phyloP scores from a whole-genome alignment of 495 filamentous ascomycete genomes.

The Pseudomonodictys pantanalensis region DNA sequence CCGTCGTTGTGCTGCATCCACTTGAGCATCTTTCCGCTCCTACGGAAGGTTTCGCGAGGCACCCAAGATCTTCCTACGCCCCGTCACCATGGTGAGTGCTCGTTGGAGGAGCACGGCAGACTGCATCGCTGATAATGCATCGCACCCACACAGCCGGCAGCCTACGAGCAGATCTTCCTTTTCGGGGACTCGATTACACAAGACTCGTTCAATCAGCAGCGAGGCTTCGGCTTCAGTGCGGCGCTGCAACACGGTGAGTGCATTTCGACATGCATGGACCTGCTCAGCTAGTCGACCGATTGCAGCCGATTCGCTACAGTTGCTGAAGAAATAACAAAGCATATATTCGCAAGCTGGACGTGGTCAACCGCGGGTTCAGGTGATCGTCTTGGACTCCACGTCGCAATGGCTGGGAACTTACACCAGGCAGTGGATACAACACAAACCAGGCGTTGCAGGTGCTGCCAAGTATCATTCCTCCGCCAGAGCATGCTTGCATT shows the following conservation, averaged over 20 bases:
- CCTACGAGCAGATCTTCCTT: constrained; percentile 65
- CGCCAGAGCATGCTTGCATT: constrained; percentile 54
- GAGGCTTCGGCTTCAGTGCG: constrained; percentile 68
- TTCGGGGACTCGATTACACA: constrained; percentile 83
- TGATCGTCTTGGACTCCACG: constrained; percentile 28
- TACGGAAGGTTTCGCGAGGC: too few relatives aligned
- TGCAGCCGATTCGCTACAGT: too few relatives aligned
- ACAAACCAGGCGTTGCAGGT: constrained; percentile 61
- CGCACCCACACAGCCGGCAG: constrained; percentile 6
- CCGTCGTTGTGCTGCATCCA: too few relatives aligned
- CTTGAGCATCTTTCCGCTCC: neutral
- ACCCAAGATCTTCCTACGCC: too few relatives aligned
- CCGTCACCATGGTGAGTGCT: constrained; percentile 6
- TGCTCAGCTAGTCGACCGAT: too few relatives aligned
- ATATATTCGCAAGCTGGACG: constrained; percentile 63
- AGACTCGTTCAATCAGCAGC: constrained; percentile 51
- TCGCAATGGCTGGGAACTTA: neutral
- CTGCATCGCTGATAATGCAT: neutral
- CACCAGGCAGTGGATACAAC: constrained; percentile 59
- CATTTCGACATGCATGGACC: neutral
- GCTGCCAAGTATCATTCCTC: constrained; percentile 57
- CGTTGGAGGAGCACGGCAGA: neutral
- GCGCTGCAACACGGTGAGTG: constrained; percentile 66
- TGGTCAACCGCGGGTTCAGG: constrained; percentile 66
- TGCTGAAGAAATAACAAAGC: too few relatives aligned